Conservation (phyloP, 257 asterid species). For the Lycium ferocissimum region DNA sequence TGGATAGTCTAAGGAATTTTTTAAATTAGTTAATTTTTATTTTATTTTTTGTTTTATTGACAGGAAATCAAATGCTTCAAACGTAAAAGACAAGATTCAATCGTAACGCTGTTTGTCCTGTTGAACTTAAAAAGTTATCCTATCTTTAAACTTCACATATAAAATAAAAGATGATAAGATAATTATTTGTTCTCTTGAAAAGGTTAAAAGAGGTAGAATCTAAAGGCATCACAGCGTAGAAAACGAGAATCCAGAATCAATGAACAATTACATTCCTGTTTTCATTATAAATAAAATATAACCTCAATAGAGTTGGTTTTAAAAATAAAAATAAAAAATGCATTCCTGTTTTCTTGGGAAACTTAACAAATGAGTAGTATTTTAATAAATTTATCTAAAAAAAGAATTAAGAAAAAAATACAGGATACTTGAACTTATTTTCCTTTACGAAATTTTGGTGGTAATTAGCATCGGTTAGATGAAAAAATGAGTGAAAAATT, state of each 20-base stretch:
- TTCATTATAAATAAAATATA: too few species aligned
- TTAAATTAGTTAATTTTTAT: not conserved
- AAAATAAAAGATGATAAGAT: not conserved
- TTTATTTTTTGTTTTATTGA: not conserved
- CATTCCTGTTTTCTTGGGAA: not conserved
- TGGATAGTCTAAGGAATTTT: not conserved
- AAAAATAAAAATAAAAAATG: too few species aligned
- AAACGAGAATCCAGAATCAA: not conserved
- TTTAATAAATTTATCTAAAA: not conserved
- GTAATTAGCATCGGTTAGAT: not conserved
- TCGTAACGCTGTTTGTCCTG: not conserved
- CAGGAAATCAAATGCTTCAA: not conserved
- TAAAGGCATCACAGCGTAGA: not conserved
- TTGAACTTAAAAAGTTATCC: not conserved
- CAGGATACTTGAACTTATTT: not conserved
- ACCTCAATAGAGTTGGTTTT: too few species aligned
- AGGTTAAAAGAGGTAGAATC: not conserved
- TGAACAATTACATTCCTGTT: not conserved
- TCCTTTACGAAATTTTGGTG: not conserved
- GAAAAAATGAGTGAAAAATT: not conserved
- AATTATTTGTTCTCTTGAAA: not conserved
- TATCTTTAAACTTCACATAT: not conserved
- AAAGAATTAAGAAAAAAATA: not conserved
- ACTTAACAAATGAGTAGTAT: not conserved
- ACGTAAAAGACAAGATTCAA: slow-evolving; percentile 25